A percentile compares a stretch with the other conserved stretches of the same genome.
phyloP scores from a whole-genome alignment of 345 rosid genomes.

The Acer saccharum region DNA sequence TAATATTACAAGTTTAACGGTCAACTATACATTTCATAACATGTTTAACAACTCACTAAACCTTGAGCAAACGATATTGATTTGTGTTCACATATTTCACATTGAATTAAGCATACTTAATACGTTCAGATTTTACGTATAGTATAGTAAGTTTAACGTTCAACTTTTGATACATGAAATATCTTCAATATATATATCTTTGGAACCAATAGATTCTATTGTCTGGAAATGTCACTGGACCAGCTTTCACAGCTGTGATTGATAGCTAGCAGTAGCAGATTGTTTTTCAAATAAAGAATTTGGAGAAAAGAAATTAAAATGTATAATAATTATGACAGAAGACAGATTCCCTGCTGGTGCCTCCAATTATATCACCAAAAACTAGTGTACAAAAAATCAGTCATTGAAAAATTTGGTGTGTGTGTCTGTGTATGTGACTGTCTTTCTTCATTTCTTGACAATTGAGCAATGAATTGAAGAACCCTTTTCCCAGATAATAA shows the following conservation, averaged over 20 bases:
- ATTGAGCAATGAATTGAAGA: constrained; percentile 19
- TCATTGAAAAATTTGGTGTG: constrained; percentile 13
- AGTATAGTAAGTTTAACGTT: too few species aligned
- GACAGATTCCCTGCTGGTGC: constrained; percentile 11
- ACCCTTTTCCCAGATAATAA: constrained; percentile 29
- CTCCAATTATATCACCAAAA: too few species aligned
- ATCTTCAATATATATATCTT: background rate
- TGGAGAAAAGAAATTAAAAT: background rate
- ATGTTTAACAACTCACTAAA: too few species aligned
- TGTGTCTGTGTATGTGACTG: too few species aligned
- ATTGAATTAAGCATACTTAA: too few species aligned
- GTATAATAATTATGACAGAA: background rate
- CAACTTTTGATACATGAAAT: background rate
- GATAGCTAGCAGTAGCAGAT: background rate
- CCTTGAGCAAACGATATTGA: too few species aligned
- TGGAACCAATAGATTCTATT: background rate
- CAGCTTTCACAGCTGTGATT: constrained; percentile 2
- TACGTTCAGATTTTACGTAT: too few species aligned
- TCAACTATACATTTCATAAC: background rate
- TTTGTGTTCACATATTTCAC: too few species aligned
- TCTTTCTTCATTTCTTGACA: constrained; percentile 19
- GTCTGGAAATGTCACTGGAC: background rate
- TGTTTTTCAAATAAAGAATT: background rate
- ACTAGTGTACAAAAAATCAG: constrained; percentile 3
- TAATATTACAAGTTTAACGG: too few species aligned